Percentiles rank a stretch among this genome's conserved stretches.
Evolutionary conservation across 345 rosid species (phyloP).

Genomic region (Citrus unshiu): DNA sequence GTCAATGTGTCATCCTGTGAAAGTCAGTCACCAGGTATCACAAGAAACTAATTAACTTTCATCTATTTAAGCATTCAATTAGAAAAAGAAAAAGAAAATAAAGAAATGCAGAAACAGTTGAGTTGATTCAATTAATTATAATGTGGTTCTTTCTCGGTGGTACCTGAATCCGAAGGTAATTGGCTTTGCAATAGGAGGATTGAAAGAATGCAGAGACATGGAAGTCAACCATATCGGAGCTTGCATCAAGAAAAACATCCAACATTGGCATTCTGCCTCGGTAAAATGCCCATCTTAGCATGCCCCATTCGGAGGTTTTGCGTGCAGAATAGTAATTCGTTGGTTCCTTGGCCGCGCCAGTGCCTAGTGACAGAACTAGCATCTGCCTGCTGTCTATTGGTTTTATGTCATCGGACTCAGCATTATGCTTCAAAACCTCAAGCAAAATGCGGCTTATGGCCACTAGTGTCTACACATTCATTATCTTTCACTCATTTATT

Average conservation of each 20-base stretch:
- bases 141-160: too few species aligned
- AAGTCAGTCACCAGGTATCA: neutral
- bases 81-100: neutral
- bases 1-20: constrained; percentile 12
- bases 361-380: neutral
- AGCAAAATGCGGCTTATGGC: constrained; percentile 11
- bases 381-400: neutral
- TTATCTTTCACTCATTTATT: too few species aligned
- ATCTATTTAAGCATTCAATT: too few species aligned
- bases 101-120: neutral
- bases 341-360: neutral
- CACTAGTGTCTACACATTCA: neutral
- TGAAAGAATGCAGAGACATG: too few species aligned
- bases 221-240: too few species aligned
- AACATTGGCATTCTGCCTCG: neutral
- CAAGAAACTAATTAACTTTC: neutral
- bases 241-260: too few species aligned
- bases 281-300: constrained; percentile 9
- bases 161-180: too few species aligned
- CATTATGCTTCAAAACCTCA: constrained; percentile 1
- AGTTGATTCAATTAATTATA: too few species aligned
- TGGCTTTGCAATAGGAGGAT: too few species aligned
- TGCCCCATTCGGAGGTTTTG: constrained; percentile 19
- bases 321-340: constrained; percentile 13
- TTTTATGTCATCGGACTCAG: neutral